Conservation (phyloP, 768 basidiomycete species). For the Lactarius pseudohatsudake region DNA sequence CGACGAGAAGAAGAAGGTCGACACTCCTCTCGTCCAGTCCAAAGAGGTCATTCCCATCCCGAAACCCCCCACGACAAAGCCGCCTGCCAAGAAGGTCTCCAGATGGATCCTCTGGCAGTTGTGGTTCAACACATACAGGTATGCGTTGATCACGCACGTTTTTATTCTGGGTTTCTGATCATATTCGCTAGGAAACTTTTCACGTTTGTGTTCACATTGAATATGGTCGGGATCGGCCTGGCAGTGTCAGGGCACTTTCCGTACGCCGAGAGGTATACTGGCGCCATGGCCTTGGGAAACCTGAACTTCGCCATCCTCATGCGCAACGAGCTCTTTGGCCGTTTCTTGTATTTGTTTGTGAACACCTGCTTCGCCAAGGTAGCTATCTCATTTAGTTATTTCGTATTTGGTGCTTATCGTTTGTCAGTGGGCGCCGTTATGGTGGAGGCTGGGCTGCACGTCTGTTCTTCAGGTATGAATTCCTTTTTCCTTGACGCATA, state of each 20-base stretch:
- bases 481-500: not conserved
- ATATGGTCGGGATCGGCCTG: constrained; percentile 57
- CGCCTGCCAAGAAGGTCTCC: constrained; percentile 50
- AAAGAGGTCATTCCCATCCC: constrained; percentile 39
- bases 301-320: constrained; percentile 69
- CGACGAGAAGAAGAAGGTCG: constrained; percentile 32
- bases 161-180: constrained; percentile 11
- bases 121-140: constrained; percentile 84
- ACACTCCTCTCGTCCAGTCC: constrained; percentile 32
- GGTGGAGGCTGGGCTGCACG: constrained; percentile 70
- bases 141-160: constrained; percentile 18
- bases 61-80: constrained; percentile 35
- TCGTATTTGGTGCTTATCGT: constrained; percentile 2
- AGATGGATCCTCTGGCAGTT: constrained; percentile 60
- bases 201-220: constrained; percentile 57
- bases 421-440: constrained; percentile 67
- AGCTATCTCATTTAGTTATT: constrained; percentile 16
- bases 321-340: constrained; percentile 81
- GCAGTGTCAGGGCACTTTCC: constrained; percentile 65
- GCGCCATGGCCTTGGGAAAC: constrained; percentile 75
- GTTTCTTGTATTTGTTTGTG: constrained; percentile 66
- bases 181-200: constrained; percentile 65
- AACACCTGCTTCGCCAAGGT: constrained; percentile 81
- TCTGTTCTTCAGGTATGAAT: constrained; percentile 60
- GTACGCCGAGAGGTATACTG: constrained; percentile 64